phyloP scores from a whole-genome alignment of 2,329 filamentous ascomycete genomes.

The Cytospora piceicola region DNA sequence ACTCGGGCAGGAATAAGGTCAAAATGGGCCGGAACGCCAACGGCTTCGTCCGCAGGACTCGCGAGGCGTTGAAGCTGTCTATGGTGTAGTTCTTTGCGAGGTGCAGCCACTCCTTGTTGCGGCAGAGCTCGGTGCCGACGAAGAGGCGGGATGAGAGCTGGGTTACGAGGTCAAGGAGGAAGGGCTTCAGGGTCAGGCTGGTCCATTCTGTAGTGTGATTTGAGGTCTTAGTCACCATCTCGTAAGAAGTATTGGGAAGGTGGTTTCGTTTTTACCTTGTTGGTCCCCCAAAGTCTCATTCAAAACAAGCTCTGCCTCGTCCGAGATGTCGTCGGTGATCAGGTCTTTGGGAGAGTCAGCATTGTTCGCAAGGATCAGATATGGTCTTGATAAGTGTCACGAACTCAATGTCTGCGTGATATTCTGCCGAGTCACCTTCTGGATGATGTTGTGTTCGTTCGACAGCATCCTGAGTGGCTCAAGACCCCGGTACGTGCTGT shows the following conservation, averaged over 20 bases:
- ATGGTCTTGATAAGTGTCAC: neutral
- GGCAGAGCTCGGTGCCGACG: conserved; percentile 49
- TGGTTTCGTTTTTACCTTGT: neutral
- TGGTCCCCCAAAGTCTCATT: conserved; percentile 15
- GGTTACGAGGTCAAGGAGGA: conserved; percentile 48
- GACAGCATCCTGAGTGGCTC: neutral
- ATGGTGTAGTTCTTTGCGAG: conserved; percentile 48
- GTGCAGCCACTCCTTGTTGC: conserved; percentile 51
- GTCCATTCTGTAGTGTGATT: conserved; percentile 11
- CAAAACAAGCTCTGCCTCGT: conserved; percentile 11
- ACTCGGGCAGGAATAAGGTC: conserved; percentile 49
- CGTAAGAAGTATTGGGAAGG: neutral
- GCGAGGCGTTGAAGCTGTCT: conserved; percentile 42
- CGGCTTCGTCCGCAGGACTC: conserved; percentile 47
- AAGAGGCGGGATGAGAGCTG: conserved; percentile 55
- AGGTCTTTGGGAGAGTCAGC: conserved; percentile 13
- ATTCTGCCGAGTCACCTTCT: conserved; percentile 14
- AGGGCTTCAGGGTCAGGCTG: conserved; percentile 6
- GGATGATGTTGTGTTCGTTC: neutral
- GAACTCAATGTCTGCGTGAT: conserved; percentile 19
- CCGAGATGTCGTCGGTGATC: conserved; percentile 21
- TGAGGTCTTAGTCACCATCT: neutral
- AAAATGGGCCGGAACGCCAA: conserved; percentile 45
- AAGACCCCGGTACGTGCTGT: conserved; percentile 3
- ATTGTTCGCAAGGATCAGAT: neutral